Conservation (phyloP, 495 filamentous ascomycete genomes). For the Talaromyces thailandensis region DNA sequence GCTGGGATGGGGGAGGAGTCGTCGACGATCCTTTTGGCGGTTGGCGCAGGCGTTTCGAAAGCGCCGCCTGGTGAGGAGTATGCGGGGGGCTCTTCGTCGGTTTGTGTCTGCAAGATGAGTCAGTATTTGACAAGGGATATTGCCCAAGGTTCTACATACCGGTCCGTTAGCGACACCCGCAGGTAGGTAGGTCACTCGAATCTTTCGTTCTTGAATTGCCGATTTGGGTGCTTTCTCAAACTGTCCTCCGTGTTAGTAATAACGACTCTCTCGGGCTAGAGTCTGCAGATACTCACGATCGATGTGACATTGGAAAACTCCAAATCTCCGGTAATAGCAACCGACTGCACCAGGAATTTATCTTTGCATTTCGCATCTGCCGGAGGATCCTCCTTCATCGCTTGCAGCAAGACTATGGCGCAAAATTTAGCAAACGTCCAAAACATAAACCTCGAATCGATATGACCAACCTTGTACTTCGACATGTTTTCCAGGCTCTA, state of each 20-base stretch:
- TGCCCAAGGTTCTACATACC: slow-evolving; percentile 21
- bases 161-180: slow-evolving; percentile 44
- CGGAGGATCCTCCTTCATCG: slow-evolving; percentile 93
- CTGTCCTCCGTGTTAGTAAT: slow-evolving; percentile 13
- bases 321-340: slow-evolving; percentile 72
- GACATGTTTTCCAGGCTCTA: slow-evolving; percentile 78
- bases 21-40: slow-evolving; percentile 14
- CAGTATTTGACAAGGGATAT: not conserved
- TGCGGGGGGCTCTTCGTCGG: slow-evolving; percentile 43
- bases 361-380: slow-evolving; percentile 82
- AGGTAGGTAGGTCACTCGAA: slow-evolving; percentile 78
- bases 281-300: slow-evolving; percentile 50
- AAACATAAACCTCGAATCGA: slow-evolving; percentile 1
- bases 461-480: slow-evolving; percentile 76
- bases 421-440: slow-evolving; percentile 9
- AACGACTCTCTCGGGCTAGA: not conserved
- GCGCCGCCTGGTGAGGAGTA: slow-evolving; percentile 48
- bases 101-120: slow-evolving; percentile 10
- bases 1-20: slow-evolving; percentile 25
- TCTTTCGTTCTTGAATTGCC: slow-evolving; percentile 84
- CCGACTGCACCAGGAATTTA: slow-evolving; percentile 97
- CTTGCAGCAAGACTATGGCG: slow-evolving; percentile 75
- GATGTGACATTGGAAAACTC: slow-evolving; percentile 70
- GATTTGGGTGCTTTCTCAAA: slow-evolving; percentile 70
- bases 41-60: slow-evolving; percentile 40